Evolutionary conservation across 108 stramenopile genomes (phyloP), one percentile per base, ranked within the genome.

Genomic region (Fragilaria crotonensis): DNA sequence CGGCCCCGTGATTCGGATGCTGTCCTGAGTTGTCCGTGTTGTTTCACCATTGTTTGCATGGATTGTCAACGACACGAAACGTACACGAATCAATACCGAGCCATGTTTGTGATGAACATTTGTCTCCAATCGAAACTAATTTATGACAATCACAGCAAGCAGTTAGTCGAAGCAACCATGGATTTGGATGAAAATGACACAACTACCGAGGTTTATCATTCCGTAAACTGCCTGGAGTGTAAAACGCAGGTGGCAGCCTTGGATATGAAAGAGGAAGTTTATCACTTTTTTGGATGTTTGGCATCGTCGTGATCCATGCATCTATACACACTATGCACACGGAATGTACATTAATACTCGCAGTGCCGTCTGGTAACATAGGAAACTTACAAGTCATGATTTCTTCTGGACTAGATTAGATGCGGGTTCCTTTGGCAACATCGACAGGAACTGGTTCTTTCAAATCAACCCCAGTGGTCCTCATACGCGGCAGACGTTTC

Each of bases 61-160:
- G 91, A 93, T 76, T 93, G 87, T 70, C 91, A 93, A 65, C 63
- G 75, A 55, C 91, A 93, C 61, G 78, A 84, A 52, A 47, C 52
- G 20, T 87, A 85, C 60, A 58, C 69, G 3, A 87, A 93, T 71
- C 91, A 93, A 68, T 93, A 63, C 48, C 73, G 91, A 31, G 91
- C 91, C 58, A 93, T 93, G 87, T 93, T 93, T 81, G 91, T 93
- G 22, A 87, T 93, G 88, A 85, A 87, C 47, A 79, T 93, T 57
- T 68, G 73, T 31, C 36, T 41, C 36, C 36, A 41, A 14, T 7
- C 7, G 14, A 41, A 41, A 41, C 14, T 41, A 41, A 14, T 41
- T 7, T 41, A 41, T 41, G 36, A 41, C 36, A 7, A 7, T 41
- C 45, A 48, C n/a, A 48, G 19, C 9, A 19, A 55, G 28, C 54